Percentiles rank a stretch among this genome's conserved stretches.
Evolutionary conservation across 352 stramenopile genomes (phyloP).

Genomic region (Phytophthora cryptogea): DNA sequence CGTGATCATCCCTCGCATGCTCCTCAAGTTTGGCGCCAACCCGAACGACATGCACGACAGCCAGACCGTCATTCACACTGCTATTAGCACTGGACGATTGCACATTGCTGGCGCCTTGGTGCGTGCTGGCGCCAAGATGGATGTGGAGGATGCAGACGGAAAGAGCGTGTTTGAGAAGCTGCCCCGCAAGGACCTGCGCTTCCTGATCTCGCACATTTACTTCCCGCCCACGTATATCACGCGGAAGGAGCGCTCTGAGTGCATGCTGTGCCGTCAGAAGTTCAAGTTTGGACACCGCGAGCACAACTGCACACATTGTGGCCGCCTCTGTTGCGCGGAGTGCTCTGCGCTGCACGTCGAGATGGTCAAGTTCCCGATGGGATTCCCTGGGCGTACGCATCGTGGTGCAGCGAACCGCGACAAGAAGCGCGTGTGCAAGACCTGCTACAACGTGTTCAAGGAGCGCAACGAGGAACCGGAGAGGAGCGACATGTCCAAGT

Average conservation of each 20-base stretch:
- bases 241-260: constrained; percentile 80
- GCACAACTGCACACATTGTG: constrained; percentile 88
- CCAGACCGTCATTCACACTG: constrained; percentile 88
- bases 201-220: constrained; percentile 85
- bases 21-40: constrained; percentile 88
- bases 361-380: constrained; percentile 86
- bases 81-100: constrained; percentile 60
- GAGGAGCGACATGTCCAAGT: constrained; percentile 63
- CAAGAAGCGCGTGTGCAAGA: constrained; percentile 85
- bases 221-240: constrained; percentile 88
- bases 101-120: constrained; percentile 84
- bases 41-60: constrained; percentile 90
- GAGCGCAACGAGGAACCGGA: constrained; percentile 73
- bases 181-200: constrained; percentile 67
- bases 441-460: constrained; percentile 86
- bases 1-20: constrained; percentile 86
- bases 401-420: constrained; percentile 68
- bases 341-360: constrained; percentile 67
- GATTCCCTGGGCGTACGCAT: constrained; percentile 75
- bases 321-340: constrained; percentile 74
- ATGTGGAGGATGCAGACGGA: constrained; percentile 84
- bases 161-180: constrained; percentile 89
- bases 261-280: constrained; percentile 89
- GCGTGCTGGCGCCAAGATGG: constrained; percentile 84
- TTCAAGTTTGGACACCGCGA: constrained; percentile 87